Evolutionary conservation across 2,329 filamentous ascomycete species (phyloP), one percentile per base, ranked within the genome.

Genomic region (Dryadomyces quercus-mongolicae): DNA sequence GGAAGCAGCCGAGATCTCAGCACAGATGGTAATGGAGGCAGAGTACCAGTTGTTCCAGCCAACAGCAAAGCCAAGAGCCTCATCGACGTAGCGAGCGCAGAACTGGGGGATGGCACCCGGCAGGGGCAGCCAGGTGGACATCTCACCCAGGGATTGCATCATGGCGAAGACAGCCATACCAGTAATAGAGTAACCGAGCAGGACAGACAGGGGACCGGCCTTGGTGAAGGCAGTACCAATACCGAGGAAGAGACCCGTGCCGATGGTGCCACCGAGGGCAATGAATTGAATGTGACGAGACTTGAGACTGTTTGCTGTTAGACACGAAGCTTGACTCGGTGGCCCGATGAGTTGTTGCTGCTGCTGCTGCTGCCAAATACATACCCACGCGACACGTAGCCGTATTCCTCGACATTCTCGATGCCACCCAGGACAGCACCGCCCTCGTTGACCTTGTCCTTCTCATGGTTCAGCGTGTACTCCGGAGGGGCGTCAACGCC

Each of bases 111-210:
- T 72, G 5, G 74, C 74, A n/a, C 76, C 74, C 31, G 78, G 70
- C 58, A 82, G 66, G 3, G 81, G 78, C 52, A 85, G 73, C 70
- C 80, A 83, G 36, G 81, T 74, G 21, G 80, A 78, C 70, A 84
- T 78, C 65, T 81, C 77, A 20, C 73, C 74, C 54, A 83, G 75
- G 61, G 55, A 57, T 56, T 61, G 58, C 58, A 73, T 67, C 53
- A 67, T 65, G 59, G 67, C 68, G 55, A 76, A 66, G 61, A 76
- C 59, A 46, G 73, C 68, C 49, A 71, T 66, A 51, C 77, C 67
- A 55, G 76, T 70, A 13, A 67, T 60, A 60, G 69, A 69, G 59
- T 71, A 70, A 56, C 71, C 65, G 47, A 78, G 63, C 13, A 72
- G 65, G 42, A 71, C 63, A 15, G 63, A 71, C 13, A 68, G 66